Evolutionary conservation across 768 basidiomycete species (phyloP).

Genomic region (Mycena haematopus): DNA sequence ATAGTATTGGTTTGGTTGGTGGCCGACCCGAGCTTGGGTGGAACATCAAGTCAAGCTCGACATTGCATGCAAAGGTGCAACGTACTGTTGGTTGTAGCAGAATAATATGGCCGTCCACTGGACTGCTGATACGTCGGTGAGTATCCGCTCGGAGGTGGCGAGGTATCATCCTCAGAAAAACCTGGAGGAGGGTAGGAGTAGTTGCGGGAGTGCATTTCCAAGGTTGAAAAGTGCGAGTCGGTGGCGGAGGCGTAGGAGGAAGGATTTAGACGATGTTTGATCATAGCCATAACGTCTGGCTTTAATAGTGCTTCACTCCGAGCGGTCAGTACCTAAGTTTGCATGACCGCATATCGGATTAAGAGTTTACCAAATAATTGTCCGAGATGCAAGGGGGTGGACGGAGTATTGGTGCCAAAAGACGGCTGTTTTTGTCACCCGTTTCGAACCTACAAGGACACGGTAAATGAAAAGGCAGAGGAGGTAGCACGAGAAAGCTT

Average conservation of each 20-base stretch:
- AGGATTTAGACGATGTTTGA: conserved; percentile 17
- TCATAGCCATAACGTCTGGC: conserved; percentile 14
- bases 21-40: conserved; percentile 19
- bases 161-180: conserved; percentile 8
- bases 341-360: conserved; percentile 20
- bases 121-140: conserved; percentile 13
- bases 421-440: conserved; percentile 31
- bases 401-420: conserved; percentile 23
- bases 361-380: conserved; percentile 32
- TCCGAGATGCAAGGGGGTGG: conserved; percentile 25
- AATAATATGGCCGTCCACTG: conserved; percentile 13
- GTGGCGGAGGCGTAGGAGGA: conserved; percentile 28
- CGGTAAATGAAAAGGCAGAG: conserved; percentile 30
- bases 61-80: not conserved
- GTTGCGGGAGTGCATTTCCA: conserved; percentile 7
- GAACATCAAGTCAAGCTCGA: not conserved
- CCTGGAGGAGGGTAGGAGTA: conserved; percentile 18
- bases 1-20: conserved; percentile 16
- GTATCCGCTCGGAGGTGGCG: conserved; percentile 7
- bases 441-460: conserved; percentile 31
- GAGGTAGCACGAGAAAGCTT: conserved; percentile 21
- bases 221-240: conserved; percentile 4
- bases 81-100: conserved; percentile 17
- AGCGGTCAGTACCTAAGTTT: conserved; percentile 27
- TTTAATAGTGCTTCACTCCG: conserved; percentile 22